Evolutionary conservation across 371 early-diverging fungal genomes (phyloP).

Genomic region (Mycotypha africana): DNA sequence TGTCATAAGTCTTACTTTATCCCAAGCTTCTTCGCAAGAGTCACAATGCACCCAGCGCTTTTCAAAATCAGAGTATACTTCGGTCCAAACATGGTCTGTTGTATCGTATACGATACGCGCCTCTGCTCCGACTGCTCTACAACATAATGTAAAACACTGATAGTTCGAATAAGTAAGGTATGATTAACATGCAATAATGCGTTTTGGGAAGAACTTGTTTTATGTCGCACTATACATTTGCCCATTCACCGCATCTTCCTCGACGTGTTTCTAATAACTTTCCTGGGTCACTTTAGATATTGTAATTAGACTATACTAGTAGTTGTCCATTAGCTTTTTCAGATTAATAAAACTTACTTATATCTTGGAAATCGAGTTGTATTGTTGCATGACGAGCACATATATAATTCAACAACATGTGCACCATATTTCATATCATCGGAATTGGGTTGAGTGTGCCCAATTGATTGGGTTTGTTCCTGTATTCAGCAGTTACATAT

Average conservation of each 20-base stretch:
- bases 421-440: slow-evolving; percentile 54
- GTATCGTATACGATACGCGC: slow-evolving; percentile 59
- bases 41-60: slow-evolving; percentile 70
- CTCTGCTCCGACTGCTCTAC: slow-evolving; percentile 60
- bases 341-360: too few relatives aligned
- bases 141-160: slow-evolving; percentile 61
- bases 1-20: slow-evolving; percentile 23
- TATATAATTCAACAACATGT: slow-evolving; percentile 52
- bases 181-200: neutral
- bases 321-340: too few relatives aligned
- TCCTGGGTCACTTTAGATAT: slow-evolving; percentile 36
- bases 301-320: too few relatives aligned
- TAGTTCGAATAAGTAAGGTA: neutral
- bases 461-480: slow-evolving; percentile 24
- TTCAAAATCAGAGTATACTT: slow-evolving; percentile 53
- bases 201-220: too few relatives aligned
- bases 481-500: too few relatives aligned
- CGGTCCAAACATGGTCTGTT: slow-evolving; percentile 70
- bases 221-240: slow-evolving; percentile 47
- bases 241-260: slow-evolving; percentile 81
- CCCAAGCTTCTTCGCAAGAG: slow-evolving; percentile 63
- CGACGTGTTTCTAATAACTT: slow-evolving; percentile 56
- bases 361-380: slow-evolving; percentile 68
- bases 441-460: slow-evolving; percentile 30
- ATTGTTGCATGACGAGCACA: slow-evolving; percentile 40